Evolutionary conservation across 371 early-diverging fungal genomes (phyloP).

Genomic region (Mortierella sp.): DNA sequence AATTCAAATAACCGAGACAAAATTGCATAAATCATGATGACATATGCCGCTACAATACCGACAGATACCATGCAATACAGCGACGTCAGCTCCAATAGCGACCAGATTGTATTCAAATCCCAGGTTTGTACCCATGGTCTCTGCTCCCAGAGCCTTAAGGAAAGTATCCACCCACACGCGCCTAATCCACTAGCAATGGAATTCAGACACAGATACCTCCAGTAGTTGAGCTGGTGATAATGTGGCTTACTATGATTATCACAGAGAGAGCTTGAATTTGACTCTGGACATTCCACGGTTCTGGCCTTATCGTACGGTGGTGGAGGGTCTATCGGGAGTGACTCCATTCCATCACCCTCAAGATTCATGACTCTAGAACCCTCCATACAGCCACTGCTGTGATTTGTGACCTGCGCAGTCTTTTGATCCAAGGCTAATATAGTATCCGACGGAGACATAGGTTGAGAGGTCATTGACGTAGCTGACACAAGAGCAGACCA

Average conservation of each 20-base stretch:
- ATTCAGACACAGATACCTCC: not conserved
- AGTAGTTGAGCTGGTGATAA: not conserved
- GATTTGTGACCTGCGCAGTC: not conserved
- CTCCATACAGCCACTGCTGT: not conserved
- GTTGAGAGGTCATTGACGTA: not conserved
- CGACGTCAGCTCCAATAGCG: not conserved
- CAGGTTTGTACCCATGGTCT: not conserved
- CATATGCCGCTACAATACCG: not conserved
- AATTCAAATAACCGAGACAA: not conserved
- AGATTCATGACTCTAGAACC: not conserved
- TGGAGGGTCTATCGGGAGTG: constrained; percentile 16
- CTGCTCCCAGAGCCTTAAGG: not conserved
- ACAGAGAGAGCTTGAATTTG: not conserved
- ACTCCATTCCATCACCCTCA: not conserved
- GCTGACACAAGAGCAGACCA: not conserved
- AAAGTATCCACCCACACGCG: constrained; percentile 4
- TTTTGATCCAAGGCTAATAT: constrained; percentile 3
- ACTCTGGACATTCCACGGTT: not conserved
- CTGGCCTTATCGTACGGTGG: constrained; percentile 23
- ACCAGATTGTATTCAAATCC: not conserved
- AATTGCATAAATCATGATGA: not conserved
- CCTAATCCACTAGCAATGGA: constrained; percentile 5
- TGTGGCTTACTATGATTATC: not conserved
- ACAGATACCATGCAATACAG: not conserved
- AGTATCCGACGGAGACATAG: not conserved